These are phyloP conservation scores for Sugiyamaella paludigena DNA, from an alignment of 1,139 yeast species.

Conservation along the genomic window DNA sequence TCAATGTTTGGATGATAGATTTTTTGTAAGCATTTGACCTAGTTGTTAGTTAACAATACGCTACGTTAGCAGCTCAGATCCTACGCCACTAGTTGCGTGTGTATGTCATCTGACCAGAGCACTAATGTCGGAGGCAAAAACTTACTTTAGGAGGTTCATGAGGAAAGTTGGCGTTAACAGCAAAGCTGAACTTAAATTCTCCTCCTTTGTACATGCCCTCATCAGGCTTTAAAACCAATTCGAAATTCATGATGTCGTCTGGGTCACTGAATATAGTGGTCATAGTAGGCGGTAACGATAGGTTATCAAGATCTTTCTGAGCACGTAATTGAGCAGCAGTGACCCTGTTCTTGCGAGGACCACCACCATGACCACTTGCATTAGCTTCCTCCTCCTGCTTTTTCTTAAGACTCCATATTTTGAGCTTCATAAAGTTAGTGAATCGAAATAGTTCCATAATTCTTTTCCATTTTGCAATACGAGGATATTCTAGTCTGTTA, in stretches of 20 bases:
- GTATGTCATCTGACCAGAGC: too few relatives aligned
- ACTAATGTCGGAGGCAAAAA: conserved; percentile 34
- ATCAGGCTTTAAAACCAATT: conserved; percentile 62
- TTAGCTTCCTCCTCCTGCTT: conserved; percentile 35
- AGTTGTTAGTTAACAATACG: neutral
- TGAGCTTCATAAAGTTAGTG: conserved; percentile 32
- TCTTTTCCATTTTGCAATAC: too few relatives aligned
- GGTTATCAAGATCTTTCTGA: conserved; percentile 61
- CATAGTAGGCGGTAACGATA: conserved; percentile 67
- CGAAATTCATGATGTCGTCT: conserved; percentile 58
- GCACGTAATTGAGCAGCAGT: conserved; percentile 47
- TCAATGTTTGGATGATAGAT: conserved; percentile 96
- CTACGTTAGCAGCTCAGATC: too few relatives aligned
- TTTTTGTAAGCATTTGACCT: conserved; percentile 36
- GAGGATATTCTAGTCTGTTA: too few relatives aligned
- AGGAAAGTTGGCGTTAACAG: conserved; percentile 72
- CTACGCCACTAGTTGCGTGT: too few relatives aligned
- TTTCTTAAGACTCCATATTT: conserved; percentile 42
- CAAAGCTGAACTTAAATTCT: conserved; percentile 60
- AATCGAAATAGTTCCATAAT: too few relatives aligned
- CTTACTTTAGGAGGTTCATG: conserved; percentile 89
- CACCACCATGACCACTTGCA: conserved; percentile 26
- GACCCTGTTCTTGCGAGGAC: conserved; percentile 44
- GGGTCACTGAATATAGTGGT: conserved; percentile 55
- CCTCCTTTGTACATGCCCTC: conserved; percentile 81